Conservation (phyloP, 73 alveolate genomes). For the Paramecium caudatum region DNA sequence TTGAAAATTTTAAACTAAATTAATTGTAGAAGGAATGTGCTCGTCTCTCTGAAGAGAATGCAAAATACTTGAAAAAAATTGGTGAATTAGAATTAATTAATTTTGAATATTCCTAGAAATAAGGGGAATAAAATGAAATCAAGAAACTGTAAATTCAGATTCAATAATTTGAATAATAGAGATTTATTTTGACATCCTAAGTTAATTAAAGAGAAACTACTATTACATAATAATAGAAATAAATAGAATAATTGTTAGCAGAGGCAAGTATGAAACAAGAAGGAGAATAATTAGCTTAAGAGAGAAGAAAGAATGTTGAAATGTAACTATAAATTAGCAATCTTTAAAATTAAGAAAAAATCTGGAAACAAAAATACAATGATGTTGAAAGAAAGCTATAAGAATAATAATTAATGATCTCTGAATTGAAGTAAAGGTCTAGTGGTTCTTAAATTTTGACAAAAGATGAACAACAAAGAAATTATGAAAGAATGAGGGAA, state of each 20-base stretch:
- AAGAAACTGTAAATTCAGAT: not conserved
- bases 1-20: not conserved
- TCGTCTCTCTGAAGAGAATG: not conserved
- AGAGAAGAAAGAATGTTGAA: not conserved
- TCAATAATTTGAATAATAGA: not conserved
- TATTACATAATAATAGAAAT: not conserved
- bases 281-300: not conserved
- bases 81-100: not conserved
- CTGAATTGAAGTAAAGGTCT: not conserved
- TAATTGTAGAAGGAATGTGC: not conserved
- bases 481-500: conserved; percentile 19
- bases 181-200: not conserved
- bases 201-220: not conserved
- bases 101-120: not conserved
- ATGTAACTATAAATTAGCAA: not conserved
- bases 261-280: not conserved
- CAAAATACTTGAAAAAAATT: not conserved
- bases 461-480: conserved; percentile 5
- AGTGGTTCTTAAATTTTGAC: not conserved
- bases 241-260: not conserved
- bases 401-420: not conserved
- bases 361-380: not conserved
- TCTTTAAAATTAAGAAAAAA: not conserved
- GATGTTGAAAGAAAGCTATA: not conserved
- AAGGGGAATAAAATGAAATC: not conserved